Percentiles rank a stretch among this genome's conserved stretches.
Conservation (phyloP, 2,329 filamentous ascomycete genomes). For the Hypoxylon sp. region DNA sequence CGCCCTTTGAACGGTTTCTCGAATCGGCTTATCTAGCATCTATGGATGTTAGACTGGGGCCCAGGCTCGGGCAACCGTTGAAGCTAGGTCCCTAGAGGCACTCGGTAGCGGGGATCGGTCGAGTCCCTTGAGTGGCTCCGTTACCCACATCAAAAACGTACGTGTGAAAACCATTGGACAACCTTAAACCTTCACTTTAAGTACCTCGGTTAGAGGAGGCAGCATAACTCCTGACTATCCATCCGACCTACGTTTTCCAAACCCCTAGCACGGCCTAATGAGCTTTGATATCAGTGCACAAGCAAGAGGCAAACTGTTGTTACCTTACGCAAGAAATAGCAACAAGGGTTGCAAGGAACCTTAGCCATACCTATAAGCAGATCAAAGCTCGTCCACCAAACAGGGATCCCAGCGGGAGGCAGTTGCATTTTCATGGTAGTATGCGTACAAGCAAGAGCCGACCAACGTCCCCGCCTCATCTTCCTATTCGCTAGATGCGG, state of each 20-base stretch:
- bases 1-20: constrained; percentile 6
- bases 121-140: background rate
- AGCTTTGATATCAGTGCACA: constrained; percentile 13
- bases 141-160: constrained; percentile 6
- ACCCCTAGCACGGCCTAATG: background rate
- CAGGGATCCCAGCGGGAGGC: background rate
- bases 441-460: constrained; percentile 7
- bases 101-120: constrained; percentile 2
- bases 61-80: background rate
- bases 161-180: constrained; percentile 15
- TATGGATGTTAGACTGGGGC: constrained; percentile 2
- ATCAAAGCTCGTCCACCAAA: background rate
- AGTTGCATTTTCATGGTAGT: constrained; percentile 7
- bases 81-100: no score
- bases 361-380: constrained; percentile 3
- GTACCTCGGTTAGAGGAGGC: constrained; percentile 25
- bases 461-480: constrained; percentile 2
- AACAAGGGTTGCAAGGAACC: background rate
- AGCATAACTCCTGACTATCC: background rate
- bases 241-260: constrained; percentile 9
- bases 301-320: background rate
- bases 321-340: background rate
- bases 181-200: background rate
- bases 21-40: no score
- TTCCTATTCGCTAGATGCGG: constrained; percentile 19